phyloP scores from a whole-genome alignment of 768 basidiomycete genomes.

The Udeniomyces megalosporus region DNA sequence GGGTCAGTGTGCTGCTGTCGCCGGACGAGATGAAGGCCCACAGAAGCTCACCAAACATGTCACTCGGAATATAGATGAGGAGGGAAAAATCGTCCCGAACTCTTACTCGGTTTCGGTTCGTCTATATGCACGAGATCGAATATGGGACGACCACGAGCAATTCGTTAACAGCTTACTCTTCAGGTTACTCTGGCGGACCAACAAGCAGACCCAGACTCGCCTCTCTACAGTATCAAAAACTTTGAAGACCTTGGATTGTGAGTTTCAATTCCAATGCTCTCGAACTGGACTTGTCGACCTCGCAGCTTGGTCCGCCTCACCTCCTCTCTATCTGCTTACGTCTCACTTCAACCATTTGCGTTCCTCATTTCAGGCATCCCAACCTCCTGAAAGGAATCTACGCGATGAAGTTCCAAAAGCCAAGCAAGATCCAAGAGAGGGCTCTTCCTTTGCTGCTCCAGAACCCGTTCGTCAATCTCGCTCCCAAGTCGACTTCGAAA shows the following conservation, averaged over 20 bases:
- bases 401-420: slow-evolving; percentile 89
- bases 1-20: too few species aligned
- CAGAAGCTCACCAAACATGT: too few species aligned
- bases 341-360: background rate
- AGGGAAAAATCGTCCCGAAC: slow-evolving; percentile 7
- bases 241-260: slow-evolving; percentile 93
- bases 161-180: too few species aligned
- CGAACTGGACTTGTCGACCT: background rate
- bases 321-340: background rate
- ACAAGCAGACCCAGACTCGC: slow-evolving; percentile 90
- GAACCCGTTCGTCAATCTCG: slow-evolving; percentile 68
- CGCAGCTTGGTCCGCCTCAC: background rate
- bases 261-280: slow-evolving; percentile 28
- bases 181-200: slow-evolving; percentile 94
- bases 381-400: slow-evolving; percentile 88
- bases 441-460: slow-evolving; percentile 77
- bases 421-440: slow-evolving; percentile 96
- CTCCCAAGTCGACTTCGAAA: slow-evolving; percentile 4
- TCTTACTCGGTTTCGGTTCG: slow-evolving; percentile 12
- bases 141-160: too few species aligned
- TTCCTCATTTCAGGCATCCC: slow-evolving; percentile 40
- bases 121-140: too few species aligned
- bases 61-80: too few species aligned
- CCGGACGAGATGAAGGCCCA: too few species aligned
- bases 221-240: slow-evolving; percentile 75